These are phyloP conservation scores for Diddensiella transvaalensis DNA, from an alignment of 805 yeast genomes.

Conservation along the genomic window DNA sequence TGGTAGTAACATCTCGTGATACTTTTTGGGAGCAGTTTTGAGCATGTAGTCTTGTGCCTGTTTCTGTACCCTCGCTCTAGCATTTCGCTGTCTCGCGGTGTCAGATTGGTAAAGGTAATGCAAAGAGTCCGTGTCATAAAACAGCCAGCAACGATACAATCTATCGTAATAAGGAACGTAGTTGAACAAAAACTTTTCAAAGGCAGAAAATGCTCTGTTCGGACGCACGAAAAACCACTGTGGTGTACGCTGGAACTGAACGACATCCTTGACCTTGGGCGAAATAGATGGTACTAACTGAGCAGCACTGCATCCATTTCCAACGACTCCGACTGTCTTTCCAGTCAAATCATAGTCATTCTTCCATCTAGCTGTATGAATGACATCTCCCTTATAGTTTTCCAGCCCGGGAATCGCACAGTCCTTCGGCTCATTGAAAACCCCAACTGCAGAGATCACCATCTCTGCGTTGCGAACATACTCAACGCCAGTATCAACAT, in stretches of 20 bases:
- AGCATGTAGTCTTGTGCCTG: slow-evolving; percentile 9
- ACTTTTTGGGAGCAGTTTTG: slow-evolving; percentile 11
- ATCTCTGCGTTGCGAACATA: slow-evolving; percentile 22
- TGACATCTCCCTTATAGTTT: slow-evolving; percentile 28
- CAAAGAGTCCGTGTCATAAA: slow-evolving; percentile 14
- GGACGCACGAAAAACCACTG: slow-evolving; percentile 20
- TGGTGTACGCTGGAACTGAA: slow-evolving; percentile 21
- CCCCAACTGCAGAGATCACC: slow-evolving; percentile 27
- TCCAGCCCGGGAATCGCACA: slow-evolving; percentile 30
- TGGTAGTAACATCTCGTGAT: slow-evolving; percentile 17
- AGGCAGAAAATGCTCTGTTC: slow-evolving; percentile 7
- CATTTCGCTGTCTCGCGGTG: slow-evolving; percentile 8
- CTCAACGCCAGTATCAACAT: slow-evolving; percentile 11
- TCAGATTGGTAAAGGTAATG: slow-evolving; percentile 11
- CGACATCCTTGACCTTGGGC: slow-evolving; percentile 13
- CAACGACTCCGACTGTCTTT: slow-evolving; percentile 21
- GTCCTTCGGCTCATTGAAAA: slow-evolving; percentile 29
- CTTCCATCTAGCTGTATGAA: slow-evolving; percentile 36
- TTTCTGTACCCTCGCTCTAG: slow-evolving; percentile 10
- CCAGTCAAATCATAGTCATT: slow-evolving; percentile 22
- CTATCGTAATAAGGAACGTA: slow-evolving; percentile 11
- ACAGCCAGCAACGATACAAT: slow-evolving; percentile 9
- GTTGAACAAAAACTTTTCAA: slow-evolving; percentile 14
- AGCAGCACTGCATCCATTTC: slow-evolving; percentile 23
- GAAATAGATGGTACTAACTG: slow-evolving; percentile 20